phyloP scores from a whole-genome alignment of 306 rosid genomes.

The Cucurbita pepo region DNA sequence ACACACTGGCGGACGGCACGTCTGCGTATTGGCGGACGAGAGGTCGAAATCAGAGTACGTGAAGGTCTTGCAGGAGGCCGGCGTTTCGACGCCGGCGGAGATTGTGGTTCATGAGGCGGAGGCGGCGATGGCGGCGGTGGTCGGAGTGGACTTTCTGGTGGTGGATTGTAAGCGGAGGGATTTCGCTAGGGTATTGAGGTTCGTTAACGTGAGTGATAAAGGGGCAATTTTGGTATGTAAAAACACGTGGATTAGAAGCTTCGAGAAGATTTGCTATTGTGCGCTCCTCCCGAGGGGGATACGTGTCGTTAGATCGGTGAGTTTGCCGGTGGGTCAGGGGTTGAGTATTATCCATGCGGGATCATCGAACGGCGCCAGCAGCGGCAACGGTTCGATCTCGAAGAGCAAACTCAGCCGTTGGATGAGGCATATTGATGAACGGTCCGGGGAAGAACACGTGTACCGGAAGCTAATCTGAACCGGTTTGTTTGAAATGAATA shows the following conservation, averaged over 20 bases:
- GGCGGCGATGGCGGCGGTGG: slow-evolving; percentile 9
- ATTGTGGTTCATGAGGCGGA: slow-evolving; percentile 37
- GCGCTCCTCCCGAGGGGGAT: slow-evolving; percentile 37
- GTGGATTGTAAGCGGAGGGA: slow-evolving; percentile 49
- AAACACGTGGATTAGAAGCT: slow-evolving; percentile 34
- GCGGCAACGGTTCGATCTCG: not conserved
- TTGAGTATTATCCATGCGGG: slow-evolving; percentile 74
- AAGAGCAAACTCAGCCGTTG: slow-evolving; percentile 31
- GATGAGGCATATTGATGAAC: slow-evolving; percentile 51
- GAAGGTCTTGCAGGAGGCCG: slow-evolving; percentile 19
- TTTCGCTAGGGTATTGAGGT: slow-evolving; percentile 43
- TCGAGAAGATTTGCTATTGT: slow-evolving; percentile 30
- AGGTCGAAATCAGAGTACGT: slow-evolving; percentile 23
- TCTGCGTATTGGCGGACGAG: slow-evolving; percentile 59
- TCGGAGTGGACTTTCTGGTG: slow-evolving; percentile 52
- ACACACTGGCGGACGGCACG: slow-evolving; percentile 59
- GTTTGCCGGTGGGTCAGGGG: slow-evolving; percentile 64
- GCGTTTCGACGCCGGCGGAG: slow-evolving; percentile 23
- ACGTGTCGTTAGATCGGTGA: slow-evolving; percentile 52
- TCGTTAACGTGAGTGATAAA: slow-evolving; percentile 21
- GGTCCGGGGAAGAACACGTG: slow-evolving; percentile 68
- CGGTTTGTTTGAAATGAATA: not conserved
- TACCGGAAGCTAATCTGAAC: slow-evolving; percentile 19
- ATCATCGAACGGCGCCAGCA: slow-evolving; percentile 10
- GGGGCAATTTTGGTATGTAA: slow-evolving; percentile 73